phyloP scores from a whole-genome alignment of 768 basidiomycete species.

The Lentinula lateritia region DNA sequence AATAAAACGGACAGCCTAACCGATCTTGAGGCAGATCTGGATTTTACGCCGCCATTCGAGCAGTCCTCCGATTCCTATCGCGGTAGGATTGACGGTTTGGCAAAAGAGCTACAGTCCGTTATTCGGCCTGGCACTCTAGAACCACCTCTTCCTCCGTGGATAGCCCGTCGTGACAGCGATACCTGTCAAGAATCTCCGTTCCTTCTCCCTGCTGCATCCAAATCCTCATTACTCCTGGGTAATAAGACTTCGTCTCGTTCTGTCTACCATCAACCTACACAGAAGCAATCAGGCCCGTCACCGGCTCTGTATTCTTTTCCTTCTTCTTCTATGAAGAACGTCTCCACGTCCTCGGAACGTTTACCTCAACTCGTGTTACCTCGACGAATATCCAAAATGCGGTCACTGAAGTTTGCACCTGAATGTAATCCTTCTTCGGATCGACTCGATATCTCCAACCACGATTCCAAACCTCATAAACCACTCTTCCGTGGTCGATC shows the following conservation, averaged over 20 bases:
- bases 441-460: background rate
- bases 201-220: background rate
- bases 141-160: background rate
- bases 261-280: background rate
- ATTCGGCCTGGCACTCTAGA: background rate
- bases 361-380: background rate
- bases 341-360: background rate
- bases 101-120: background rate
- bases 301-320: background rate
- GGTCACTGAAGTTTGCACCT: constrained; percentile 8
- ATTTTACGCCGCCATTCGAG: constrained; percentile 1
- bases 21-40: background rate
- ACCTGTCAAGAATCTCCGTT: background rate
- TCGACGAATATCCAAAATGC: constrained; percentile 5
- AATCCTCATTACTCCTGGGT: background rate
- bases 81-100: background rate
- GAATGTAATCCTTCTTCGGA: constrained; percentile 3
- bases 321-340: background rate
- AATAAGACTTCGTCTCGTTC: background rate
- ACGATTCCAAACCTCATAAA: constrained; percentile 1
- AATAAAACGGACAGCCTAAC: background rate
- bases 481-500: constrained; percentile 10
- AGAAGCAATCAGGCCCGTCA: background rate
- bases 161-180: background rate
- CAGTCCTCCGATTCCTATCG: background rate